Evolutionary conservation across 202 grass and related monocot species (phyloP).

Genomic region (Elaeis oleifera): DNA sequence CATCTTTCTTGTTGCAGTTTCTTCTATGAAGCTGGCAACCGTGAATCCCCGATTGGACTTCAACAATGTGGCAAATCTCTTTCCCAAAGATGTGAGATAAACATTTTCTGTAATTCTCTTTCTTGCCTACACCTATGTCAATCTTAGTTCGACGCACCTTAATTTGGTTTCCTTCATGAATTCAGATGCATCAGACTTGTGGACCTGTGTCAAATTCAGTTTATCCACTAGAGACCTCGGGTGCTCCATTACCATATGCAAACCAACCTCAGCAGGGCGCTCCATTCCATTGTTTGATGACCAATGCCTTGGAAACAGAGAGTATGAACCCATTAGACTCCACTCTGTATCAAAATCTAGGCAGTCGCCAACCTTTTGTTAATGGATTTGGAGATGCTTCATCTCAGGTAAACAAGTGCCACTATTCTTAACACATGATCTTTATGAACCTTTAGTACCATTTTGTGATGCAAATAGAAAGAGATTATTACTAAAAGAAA

Average conservation of each 20-base stretch:
- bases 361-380: slow-evolving; percentile 43
- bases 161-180: slow-evolving; percentile 6
- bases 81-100: slow-evolving; percentile 88
- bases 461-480: no score
- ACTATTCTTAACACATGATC: not conserved
- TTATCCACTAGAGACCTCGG: slow-evolving; percentile 69
- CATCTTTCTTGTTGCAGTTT: slow-evolving; percentile 56
- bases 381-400: slow-evolving; percentile 40
- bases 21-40: slow-evolving; percentile 99
- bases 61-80: slow-evolving; percentile 82
- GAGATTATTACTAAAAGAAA: not conserved
- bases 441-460: not conserved
- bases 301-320: slow-evolving; percentile 47
- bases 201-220: slow-evolving; percentile 42
- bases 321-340: slow-evolving; percentile 42
- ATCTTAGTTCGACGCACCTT: not conserved
- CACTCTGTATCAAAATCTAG: slow-evolving; percentile 30
- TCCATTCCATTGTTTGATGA: slow-evolving; percentile 40
- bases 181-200: slow-evolving; percentile 74
- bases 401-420: slow-evolving; percentile 60
- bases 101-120: slow-evolving; percentile 16
- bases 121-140: not conserved
- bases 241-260: slow-evolving; percentile 42
- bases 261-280: slow-evolving; percentile 50
- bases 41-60: slow-evolving; percentile 97